Conservation (phyloP, 2,329 filamentous ascomycete species). For the Coleophoma eucalyptorum region DNA sequence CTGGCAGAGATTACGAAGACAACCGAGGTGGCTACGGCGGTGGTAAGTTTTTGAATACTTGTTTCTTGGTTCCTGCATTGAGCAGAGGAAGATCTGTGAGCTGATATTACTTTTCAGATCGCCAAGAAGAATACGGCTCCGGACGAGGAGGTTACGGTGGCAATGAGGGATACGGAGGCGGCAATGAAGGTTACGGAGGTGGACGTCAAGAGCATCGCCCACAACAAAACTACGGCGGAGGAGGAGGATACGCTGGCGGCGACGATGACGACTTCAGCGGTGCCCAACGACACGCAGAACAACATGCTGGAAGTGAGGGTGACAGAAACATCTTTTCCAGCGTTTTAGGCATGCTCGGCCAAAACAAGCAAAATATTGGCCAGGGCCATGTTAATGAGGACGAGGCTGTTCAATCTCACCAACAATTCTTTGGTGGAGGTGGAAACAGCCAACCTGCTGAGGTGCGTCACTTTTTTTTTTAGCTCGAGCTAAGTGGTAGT, state of each 20-base stretch:
- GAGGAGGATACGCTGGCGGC: not conserved
- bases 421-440: constrained; percentile 64
- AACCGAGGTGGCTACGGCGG: not conserved
- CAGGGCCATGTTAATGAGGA: constrained; percentile 56
- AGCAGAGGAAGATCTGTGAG: not conserved
- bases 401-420: constrained; percentile 72
- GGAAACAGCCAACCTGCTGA: constrained; percentile 35
- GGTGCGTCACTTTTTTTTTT: constrained; percentile 32
- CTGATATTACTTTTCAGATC: not conserved
- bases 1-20: not conserved
- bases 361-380: constrained; percentile 45
- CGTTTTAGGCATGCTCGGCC: constrained; percentile 50
- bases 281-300: constrained; percentile 50
- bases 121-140: not conserved
- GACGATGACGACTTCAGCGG: constrained; percentile 47
- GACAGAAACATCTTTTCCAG: constrained; percentile 48
- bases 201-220: not conserved
- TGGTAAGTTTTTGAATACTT: not conserved
- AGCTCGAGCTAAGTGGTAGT: not conserved
- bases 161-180: not conserved
- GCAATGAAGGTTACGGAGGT: not conserved
- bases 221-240: constrained; percentile 1
- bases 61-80: too few species aligned
- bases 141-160: not conserved
- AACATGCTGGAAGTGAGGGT: constrained; percentile 46